phyloP scores from a whole-genome alignment of 2,329 filamentous ascomycete genomes.

The Zelopaecilomyces penicillatus region DNA sequence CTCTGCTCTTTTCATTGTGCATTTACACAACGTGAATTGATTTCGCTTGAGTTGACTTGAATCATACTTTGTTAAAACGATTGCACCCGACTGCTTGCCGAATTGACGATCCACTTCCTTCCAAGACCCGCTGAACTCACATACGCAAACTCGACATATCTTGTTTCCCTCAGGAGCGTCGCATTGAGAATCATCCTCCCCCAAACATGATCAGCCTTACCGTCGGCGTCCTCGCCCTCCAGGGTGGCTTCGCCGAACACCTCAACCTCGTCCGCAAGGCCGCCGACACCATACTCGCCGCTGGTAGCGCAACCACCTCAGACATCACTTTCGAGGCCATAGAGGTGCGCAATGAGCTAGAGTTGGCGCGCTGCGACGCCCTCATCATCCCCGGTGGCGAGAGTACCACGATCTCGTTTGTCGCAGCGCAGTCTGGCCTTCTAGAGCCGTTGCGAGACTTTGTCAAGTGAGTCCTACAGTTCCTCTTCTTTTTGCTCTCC shows the following conservation, averaged over 20 bases:
- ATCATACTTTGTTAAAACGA: too few species aligned
- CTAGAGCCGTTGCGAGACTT: slow-evolving; percentile 80
- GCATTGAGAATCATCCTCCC: too few species aligned
- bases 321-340: slow-evolving; percentile 50
- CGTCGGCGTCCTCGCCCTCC: slow-evolving; percentile 63
- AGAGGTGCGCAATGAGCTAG: slow-evolving; percentile 67
- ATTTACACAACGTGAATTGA: too few species aligned
- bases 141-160: too few species aligned
- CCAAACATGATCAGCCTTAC: slow-evolving; percentile 29
- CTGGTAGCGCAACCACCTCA: slow-evolving; percentile 12
- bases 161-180: too few species aligned
- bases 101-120: too few species aligned
- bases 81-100: too few species aligned
- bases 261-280: slow-evolving; percentile 66
- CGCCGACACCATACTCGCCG: slow-evolving; percentile 37
- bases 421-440: slow-evolving; percentile 72
- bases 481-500: neutral
- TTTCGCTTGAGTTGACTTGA: too few species aligned
- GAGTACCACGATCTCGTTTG: slow-evolving; percentile 85
- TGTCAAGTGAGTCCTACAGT: slow-evolving; percentile 60
- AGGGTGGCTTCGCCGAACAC: slow-evolving; percentile 91
- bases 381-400: slow-evolving; percentile 91
- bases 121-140: too few species aligned
- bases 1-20: too few species aligned
- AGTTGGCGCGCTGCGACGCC: slow-evolving; percentile 68